Evolutionary conservation across 106 monocot genomes (phyloP).

Genomic region (Platanthera guangdongensis): DNA sequence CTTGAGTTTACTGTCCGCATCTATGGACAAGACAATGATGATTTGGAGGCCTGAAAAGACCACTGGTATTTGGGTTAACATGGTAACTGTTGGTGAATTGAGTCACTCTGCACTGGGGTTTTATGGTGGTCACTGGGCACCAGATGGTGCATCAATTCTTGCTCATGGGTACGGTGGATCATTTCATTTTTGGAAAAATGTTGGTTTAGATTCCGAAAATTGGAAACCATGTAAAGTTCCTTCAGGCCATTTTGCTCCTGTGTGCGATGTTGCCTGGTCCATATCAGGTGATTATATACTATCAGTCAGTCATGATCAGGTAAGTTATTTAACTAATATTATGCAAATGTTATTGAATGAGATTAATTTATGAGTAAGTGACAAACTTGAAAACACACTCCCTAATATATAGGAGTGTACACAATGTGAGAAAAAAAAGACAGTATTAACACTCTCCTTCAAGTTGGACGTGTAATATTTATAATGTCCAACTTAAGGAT

Average conservation of each 20-base stretch:
- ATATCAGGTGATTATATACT: conserved; percentile 66
- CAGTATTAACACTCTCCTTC: no score
- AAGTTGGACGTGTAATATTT: no score
- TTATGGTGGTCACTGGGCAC: conserved; percentile 94
- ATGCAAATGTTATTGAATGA: not conserved
- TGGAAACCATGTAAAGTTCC: conserved; percentile 91
- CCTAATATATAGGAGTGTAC: no score
- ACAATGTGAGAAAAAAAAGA: no score
- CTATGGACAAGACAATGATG: conserved; percentile 99
- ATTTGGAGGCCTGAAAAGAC: conserved; percentile 94
- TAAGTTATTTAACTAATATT: conserved; percentile 8
- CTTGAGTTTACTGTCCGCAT: conserved; percentile 87
- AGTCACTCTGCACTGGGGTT: conserved; percentile 90
- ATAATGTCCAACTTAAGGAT: no score
- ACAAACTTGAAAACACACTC: no score
- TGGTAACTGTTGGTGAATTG: conserved; percentile 89
- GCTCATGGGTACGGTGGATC: conserved; percentile 94
- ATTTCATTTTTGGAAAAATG: conserved; percentile 90
- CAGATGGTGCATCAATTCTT: conserved; percentile 72
- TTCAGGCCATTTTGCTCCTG: conserved; percentile 83
- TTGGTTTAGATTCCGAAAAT: conserved; percentile 58
- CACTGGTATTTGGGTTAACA: conserved; percentile 94
- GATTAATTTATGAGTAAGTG: no score
- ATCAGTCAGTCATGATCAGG: conserved; percentile 98
- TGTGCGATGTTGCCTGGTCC: conserved; percentile 77